Percentiles rank a stretch among this genome's conserved stretches.
These are phyloP conservation scores for Podospora tetraspora DNA, from an alignment of 495 filamentous ascomycete species.

Conservation along the genomic window DNA sequence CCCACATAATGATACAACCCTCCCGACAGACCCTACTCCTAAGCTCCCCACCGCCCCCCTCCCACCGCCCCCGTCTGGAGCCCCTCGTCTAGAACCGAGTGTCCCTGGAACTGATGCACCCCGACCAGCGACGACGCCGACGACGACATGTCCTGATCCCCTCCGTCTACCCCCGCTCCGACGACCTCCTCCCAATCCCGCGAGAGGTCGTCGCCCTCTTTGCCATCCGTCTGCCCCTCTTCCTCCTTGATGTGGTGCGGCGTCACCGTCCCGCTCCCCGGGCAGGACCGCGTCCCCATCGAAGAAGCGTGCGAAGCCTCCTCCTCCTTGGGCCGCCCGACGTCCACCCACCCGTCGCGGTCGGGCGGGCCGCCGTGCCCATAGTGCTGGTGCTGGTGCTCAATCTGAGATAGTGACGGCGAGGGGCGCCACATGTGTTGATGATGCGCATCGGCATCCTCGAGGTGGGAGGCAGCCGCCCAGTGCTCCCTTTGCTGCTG, in stretches of 20 bases:
- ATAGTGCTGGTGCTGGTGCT: neutral
- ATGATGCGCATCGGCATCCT: neutral
- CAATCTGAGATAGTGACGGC: neutral
- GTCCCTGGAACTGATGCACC: neutral
- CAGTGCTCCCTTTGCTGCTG: neutral
- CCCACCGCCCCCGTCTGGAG: too few species aligned
- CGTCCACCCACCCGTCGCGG: neutral
- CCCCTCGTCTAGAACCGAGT: too few species aligned
- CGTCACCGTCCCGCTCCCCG: neutral
- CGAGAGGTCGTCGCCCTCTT: slow-evolving; percentile 15
- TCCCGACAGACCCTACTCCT: neutral
- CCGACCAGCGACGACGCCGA: neutral
- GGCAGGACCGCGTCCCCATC: neutral
- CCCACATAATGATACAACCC: neutral
- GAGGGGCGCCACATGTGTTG: neutral
- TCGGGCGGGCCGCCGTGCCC: neutral
- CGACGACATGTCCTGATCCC: too few species aligned
- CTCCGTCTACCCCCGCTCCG: too few species aligned
- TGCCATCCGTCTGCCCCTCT: neutral
- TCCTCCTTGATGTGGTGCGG: slow-evolving; percentile 6
- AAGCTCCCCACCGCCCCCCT: too few species aligned
- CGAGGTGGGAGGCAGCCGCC: neutral
- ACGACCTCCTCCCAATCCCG: slow-evolving; percentile 21
- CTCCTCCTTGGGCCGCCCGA: neutral
- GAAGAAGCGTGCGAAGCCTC: neutral